These are phyloP conservation scores for Jatropha multifida DNA, from an alignment of 441 rosid genomes.

Conservation along the genomic window DNA sequence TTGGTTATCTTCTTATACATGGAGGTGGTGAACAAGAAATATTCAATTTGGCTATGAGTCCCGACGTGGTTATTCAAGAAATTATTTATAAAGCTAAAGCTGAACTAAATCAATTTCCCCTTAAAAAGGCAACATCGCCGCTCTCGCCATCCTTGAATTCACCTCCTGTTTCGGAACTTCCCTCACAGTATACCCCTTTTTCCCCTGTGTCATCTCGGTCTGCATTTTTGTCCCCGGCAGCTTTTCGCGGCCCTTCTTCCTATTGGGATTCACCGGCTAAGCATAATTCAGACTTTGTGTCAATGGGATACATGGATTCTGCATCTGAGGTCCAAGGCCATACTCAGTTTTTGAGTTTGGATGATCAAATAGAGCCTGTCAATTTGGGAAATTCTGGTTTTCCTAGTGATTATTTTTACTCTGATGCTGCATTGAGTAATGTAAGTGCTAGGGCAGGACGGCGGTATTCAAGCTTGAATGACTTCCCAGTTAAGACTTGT, in stretches of 20 bases:
- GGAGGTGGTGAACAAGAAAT: conserved; percentile 46
- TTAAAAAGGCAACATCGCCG: conserved; percentile 32
- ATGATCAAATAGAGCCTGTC: conserved; percentile 42
- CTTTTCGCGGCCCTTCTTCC: conserved; percentile 28
- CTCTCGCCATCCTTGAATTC: conserved; percentile 38
- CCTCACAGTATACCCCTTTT: conserved; percentile 31
- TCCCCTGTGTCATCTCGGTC: conserved; percentile 27
- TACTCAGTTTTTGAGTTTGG: conserved; percentile 41
- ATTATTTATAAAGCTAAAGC: conserved; percentile 46
- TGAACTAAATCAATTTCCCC: conserved; percentile 40
- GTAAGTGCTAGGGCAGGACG: conserved; percentile 30
- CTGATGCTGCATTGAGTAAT: conserved; percentile 35
- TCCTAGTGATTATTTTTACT: conserved; percentile 33
- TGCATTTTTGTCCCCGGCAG: conserved; percentile 27
- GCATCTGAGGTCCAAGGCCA: conserved; percentile 37
- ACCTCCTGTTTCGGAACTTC: conserved; percentile 22
- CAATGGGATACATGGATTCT: conserved; percentile 35
- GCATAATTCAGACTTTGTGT: conserved; percentile 30
- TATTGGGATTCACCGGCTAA: conserved; percentile 37
- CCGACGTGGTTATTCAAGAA: conserved; percentile 51
- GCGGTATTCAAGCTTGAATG: conserved; percentile 27
- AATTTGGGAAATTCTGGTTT: conserved; percentile 34
- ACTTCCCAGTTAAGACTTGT: conserved; percentile 49
- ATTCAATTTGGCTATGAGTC: conserved; percentile 43
- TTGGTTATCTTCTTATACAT: conserved; percentile 54